These are phyloP conservation scores for Daedaleopsis nitida DNA, from an alignment of 768 basidiomycete genomes.

Conservation along the genomic window DNA sequence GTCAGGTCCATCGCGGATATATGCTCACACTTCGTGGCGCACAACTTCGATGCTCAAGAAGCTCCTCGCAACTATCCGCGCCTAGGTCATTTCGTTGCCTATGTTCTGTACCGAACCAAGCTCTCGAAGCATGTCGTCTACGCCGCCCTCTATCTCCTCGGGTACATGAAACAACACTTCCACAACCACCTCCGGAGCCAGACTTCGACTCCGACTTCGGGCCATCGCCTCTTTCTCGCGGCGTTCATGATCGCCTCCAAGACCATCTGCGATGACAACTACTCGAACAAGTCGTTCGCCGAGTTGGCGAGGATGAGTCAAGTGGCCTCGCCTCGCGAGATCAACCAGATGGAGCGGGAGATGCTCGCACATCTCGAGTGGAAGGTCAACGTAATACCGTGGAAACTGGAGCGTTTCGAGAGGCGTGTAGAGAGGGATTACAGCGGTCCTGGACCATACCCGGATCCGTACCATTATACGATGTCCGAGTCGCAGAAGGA, in stretches of 20 bases:
- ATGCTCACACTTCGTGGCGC: neutral
- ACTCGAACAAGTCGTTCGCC: conserved; percentile 65
- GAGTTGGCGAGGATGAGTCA: conserved; percentile 52
- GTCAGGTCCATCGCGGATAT: neutral
- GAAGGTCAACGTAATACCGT: conserved; percentile 74
- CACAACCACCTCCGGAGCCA: conserved; percentile 80
- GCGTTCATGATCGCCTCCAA: conserved; percentile 91
- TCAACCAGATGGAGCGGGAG: conserved; percentile 95
- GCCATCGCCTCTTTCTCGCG: conserved; percentile 86
- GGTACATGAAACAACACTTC: conserved; percentile 83
- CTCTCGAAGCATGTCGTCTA: conserved; percentile 58
- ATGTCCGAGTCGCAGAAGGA: neutral
- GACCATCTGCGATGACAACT: conserved; percentile 64
- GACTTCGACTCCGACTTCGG: conserved; percentile 42
- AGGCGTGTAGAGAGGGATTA: conserved; percentile 60
- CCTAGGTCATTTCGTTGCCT: neutral
- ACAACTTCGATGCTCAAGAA: neutral
- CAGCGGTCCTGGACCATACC: conserved; percentile 53
- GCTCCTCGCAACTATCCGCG: neutral
- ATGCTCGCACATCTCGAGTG: conserved; percentile 93
- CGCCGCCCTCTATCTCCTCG: conserved; percentile 67
- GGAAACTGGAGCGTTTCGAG: conserved; percentile 62
- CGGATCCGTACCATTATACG: conserved; percentile 43
- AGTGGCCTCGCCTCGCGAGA: conserved; percentile 71
- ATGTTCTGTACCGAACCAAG: neutral